Evolutionary conservation across 75 land plant species (phyloP).

Genomic region (Selaginella moellendorffii): DNA sequence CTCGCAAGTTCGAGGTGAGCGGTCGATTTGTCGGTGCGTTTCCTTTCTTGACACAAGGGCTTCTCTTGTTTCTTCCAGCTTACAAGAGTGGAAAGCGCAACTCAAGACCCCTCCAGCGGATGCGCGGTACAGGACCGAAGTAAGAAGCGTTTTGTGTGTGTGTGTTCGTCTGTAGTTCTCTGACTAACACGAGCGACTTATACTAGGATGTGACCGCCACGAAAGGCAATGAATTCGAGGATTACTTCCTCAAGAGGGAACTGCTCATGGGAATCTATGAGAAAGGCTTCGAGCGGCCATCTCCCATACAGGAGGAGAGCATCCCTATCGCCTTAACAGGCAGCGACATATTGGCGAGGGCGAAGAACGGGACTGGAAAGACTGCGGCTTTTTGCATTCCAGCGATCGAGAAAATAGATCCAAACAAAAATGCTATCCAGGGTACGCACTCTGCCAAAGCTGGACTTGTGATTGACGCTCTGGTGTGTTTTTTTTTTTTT

Average conservation of each 20-base stretch:
- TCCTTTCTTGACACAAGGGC: not conserved
- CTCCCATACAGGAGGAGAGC: constrained; percentile 95
- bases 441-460: no score
- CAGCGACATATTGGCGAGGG: constrained; percentile 87
- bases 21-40: not conserved
- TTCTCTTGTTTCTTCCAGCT: constrained; percentile 23
- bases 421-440: constrained; percentile 79
- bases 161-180: no score
- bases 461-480: no score
- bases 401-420: constrained; percentile 84
- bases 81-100: constrained; percentile 76
- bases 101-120: constrained; percentile 63
- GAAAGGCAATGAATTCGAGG: constrained; percentile 97
- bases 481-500: not conserved
- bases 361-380: constrained; percentile 96
- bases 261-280: constrained; percentile 95
- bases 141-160: no score
- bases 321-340: constrained; percentile 92
- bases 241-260: constrained; percentile 88
- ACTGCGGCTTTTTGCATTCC: constrained; percentile 96
- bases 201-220: constrained; percentile 99
- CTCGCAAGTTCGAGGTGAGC: not conserved
- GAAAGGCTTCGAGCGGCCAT: constrained; percentile 92
- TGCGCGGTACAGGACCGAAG: constrained; percentile 84
- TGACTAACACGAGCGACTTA: no score